Percentiles rank a stretch among this genome's conserved stretches.
phyloP scores from a whole-genome alignment of 768 basidiomycete genomes.

The Auriscalpium microsporum region DNA sequence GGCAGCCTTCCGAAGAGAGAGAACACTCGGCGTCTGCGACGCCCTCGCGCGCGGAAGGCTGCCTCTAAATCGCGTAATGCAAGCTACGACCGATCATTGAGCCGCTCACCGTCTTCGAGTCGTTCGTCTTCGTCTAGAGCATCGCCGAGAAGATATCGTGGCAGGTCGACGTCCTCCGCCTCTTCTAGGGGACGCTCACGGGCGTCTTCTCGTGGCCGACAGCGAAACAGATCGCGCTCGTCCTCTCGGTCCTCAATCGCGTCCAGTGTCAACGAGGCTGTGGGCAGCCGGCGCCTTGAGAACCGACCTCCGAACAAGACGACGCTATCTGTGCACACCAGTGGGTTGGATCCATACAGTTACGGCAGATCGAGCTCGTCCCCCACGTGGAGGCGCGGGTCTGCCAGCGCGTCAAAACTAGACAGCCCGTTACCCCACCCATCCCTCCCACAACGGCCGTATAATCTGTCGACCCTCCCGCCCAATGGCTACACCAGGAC shows the following conservation, averaged over 20 bases:
- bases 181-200: slow-evolving; percentile 20
- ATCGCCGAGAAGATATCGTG: neutral
- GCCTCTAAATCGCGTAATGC: neutral
- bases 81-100: neutral
- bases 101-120: neutral
- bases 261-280: slow-evolving; percentile 28
- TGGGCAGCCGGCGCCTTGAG: too few species aligned
- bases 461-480: too few species aligned
- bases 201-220: too few species aligned
- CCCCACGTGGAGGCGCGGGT: too few species aligned
- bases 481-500: too few species aligned
- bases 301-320: too few species aligned
- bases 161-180: neutral
- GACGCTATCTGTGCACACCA: too few species aligned
- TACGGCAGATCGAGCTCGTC: too few species aligned
- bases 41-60: neutral
- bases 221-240: slow-evolving; percentile 30
- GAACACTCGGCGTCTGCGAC: neutral
- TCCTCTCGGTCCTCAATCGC: slow-evolving; percentile 50
- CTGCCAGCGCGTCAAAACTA: too few species aligned
- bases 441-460: too few species aligned
- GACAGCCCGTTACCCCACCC: too few species aligned
- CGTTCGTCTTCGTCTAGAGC: neutral
- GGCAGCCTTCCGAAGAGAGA: neutral
- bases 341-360: too few species aligned